Evolutionary conservation across 2,329 filamentous ascomycete genomes (phyloP), one percentile per base, ranked within the genome.

Genomic region (Dryadomyces quercus-mongolicae): DNA sequence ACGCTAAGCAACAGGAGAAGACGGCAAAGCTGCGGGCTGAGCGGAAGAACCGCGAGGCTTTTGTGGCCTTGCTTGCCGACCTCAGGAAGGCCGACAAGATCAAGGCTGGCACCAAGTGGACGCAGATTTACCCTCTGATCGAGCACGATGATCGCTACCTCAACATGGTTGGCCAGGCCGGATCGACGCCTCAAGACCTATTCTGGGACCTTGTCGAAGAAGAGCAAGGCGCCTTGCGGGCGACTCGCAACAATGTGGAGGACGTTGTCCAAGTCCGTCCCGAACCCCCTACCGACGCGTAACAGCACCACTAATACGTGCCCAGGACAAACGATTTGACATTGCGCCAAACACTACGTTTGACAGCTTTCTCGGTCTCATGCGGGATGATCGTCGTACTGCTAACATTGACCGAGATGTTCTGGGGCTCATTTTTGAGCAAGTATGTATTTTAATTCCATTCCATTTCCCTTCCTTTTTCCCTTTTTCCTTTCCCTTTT

Each of bases 151-250:
- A 85, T 49, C 87, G 91, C 60, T 97, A 95, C 69, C 77, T 75
- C 62, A 83, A 82, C 59, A 89, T 95, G 75, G 78, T 91, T 56
- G 91, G 90, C 52, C 88, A 94, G 65, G 71, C 80, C 56, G 91
- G 92, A 54, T 95, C 91, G 5, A 86, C 82, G 5, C 88, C 93
- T 15, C 77, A 95, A 60, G 90, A 97, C 63, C 75, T 98, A 7
- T 97, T 98, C 72, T 96, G 92, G 89, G 93, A 98, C 66, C 75
- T 91, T 49, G 78, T 97, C 25, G 93, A 97, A 67, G 90, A 95
- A 67, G 90, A 97, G 67, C 92, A 98, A 65, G 82, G 87, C 55
- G 83, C 85, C n/a, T 74, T 96, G 49, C 85, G 91, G 57, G 84
- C 81, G 51, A 84, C 85, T 50, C 79, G 88, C 57, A 94, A 93